A percentile compares a stretch with the other conserved stretches of the same genome.
phyloP scores from a whole-genome alignment of 2,329 filamentous ascomycete genomes.

The Xylariaceae sp. region DNA sequence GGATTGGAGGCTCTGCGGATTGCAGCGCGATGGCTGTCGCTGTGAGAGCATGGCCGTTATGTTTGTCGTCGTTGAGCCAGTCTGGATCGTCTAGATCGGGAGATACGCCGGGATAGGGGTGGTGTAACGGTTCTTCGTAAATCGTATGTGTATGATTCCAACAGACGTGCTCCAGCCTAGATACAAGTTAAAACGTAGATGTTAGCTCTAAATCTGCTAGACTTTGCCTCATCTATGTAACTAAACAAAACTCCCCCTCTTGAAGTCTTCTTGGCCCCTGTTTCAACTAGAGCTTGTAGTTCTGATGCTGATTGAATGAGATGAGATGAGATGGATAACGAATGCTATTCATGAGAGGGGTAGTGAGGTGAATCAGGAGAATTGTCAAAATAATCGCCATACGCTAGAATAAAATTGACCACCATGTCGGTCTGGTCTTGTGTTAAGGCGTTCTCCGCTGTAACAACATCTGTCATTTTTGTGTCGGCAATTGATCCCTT shows the following conservation, averaged over 20 bases:
- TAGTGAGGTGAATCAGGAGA: neutral
- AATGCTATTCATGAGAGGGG: neutral
- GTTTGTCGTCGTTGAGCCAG: constrained; percentile 14
- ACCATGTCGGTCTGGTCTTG: constrained; percentile 41
- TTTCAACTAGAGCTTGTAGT: no score
- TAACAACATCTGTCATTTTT: constrained; percentile 1
- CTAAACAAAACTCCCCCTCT: neutral
- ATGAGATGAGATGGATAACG: no score
- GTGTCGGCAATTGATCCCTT: constrained; percentile 2
- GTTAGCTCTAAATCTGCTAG: neutral
- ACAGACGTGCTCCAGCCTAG: constrained; percentile 50
- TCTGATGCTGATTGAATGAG: no score
- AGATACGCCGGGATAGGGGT: constrained; percentile 11
- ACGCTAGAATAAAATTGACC: constrained; percentile 54
- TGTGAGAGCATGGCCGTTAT: constrained; percentile 29
- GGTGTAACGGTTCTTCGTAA: constrained; percentile 34
- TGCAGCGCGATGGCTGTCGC: constrained; percentile 27
- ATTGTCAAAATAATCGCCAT: constrained; percentile 18
- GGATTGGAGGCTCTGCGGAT: constrained; percentile 10
- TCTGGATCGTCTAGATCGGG: constrained; percentile 23
- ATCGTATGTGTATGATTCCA: constrained; percentile 46
- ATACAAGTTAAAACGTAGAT: neutral
- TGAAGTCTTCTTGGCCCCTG: neutral
- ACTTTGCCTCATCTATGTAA: neutral
- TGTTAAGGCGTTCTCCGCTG: constrained; percentile 20